Conservation (phyloP, 192 early-diverging fungal genomes). For the Linnemannia hyalina region DNA sequence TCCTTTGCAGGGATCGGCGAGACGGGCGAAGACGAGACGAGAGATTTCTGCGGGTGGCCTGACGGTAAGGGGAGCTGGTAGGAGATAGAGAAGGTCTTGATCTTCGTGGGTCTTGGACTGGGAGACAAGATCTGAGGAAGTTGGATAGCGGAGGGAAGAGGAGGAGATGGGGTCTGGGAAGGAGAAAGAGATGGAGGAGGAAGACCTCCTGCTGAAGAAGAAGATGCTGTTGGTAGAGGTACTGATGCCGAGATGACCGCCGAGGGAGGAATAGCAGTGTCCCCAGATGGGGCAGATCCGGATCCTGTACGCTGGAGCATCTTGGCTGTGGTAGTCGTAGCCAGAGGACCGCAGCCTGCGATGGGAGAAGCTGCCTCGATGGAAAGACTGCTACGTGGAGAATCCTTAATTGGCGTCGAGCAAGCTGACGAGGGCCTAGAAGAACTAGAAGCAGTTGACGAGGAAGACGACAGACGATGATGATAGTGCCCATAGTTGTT, state of each 20-base stretch:
- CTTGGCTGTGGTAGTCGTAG: not conserved
- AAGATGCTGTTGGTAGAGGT: too few species aligned
- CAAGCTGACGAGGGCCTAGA: not conserved
- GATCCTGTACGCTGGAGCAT: not conserved
- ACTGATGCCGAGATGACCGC: not conserved
- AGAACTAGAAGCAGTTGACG: not conserved
- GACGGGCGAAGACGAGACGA: not conserved
- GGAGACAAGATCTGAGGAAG: not conserved
- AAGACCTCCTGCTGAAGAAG: too few species aligned
- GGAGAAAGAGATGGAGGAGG: not conserved
- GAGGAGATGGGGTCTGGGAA: not conserved
- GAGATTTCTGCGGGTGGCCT: conserved; percentile 16
- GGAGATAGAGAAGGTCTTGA: conserved; percentile 31
- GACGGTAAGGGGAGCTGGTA: conserved; percentile 31
- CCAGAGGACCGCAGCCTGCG: not conserved
- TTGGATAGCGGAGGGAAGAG: not conserved
- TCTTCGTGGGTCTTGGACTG: not conserved
- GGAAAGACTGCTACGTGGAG: not conserved
- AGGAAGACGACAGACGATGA: conserved; percentile 3
- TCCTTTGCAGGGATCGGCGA: conserved; percentile 5
- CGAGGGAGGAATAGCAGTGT: not conserved
- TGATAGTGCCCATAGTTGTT: not conserved
- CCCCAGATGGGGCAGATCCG: not conserved
- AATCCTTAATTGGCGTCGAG: not conserved
- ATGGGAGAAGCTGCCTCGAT: not conserved